Evolutionary conservation across 1,139 yeast genomes (phyloP).

Genomic region (Suhomyces wounanorum): DNA sequence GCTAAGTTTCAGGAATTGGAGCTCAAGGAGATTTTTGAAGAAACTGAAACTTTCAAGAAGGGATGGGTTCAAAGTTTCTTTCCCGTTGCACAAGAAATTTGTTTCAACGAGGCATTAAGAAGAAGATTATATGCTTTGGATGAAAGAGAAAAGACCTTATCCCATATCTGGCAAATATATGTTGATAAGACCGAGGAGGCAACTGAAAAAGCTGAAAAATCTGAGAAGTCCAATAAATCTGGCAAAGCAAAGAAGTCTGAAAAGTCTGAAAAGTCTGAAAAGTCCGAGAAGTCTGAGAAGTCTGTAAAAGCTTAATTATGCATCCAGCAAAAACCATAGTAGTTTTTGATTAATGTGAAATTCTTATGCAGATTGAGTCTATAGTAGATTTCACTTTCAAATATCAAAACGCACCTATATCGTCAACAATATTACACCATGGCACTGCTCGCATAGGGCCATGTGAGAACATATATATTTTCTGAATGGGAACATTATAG

Average conservation of each 20-base stretch:
- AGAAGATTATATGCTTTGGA: slow-evolving; percentile 73
- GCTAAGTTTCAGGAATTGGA: slow-evolving; percentile 80
- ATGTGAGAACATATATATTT: neutral
- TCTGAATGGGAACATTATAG: neutral
- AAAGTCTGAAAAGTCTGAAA: neutral
- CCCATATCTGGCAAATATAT: slow-evolving; percentile 51
- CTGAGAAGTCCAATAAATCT: neutral
- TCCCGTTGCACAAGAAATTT: slow-evolving; percentile 82
- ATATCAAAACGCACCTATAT: neutral
- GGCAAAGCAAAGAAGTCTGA: neutral
- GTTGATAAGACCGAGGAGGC: slow-evolving; percentile 16
- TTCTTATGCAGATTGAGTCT: slow-evolving; percentile 1
- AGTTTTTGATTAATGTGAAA: neutral
- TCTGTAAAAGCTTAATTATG: neutral
- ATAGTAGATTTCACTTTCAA: neutral
- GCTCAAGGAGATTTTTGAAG: slow-evolving; percentile 72
- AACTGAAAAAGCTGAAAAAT: neutral
- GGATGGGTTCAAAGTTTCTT: slow-evolving; percentile 83
- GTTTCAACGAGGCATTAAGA: slow-evolving; percentile 88
- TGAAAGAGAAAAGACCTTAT: slow-evolving; percentile 49
- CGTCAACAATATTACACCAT: neutral
- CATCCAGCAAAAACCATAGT: neutral
- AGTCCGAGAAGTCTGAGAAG: neutral
- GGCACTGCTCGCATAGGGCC: neutral
- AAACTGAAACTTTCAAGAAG: slow-evolving; percentile 70